Evolutionary conservation across 164 flowering plant genomes (phyloP), one percentile per base, ranked within the genome.

Genomic region (Paratinospora sagittata): DNA sequence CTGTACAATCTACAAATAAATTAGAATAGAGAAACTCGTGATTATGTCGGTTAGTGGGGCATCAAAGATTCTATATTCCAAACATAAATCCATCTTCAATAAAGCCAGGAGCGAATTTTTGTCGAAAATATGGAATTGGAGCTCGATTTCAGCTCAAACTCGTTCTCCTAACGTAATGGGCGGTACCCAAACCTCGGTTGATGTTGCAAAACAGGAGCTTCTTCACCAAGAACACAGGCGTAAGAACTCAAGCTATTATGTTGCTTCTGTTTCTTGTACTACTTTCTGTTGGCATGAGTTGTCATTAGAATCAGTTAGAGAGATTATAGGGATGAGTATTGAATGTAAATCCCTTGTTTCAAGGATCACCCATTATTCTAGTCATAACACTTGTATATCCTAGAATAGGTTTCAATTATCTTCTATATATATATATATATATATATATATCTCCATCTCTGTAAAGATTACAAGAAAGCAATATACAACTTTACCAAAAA

Each of bases 251-350:
- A 43, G 65, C 47, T 21, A 49, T 11, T 30, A 2, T 30, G 34
- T 27, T 63, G 72, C 57, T 16, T 61, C 62, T 55, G 67, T 78
- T 67, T 60, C 81, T 7, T 78, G 73, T 49, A 75, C 81, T 36
- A 78, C 81, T 72, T n/a, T n/a, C n/a, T 36, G 39, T 36, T 36
- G 39, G 39, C 39, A 8, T 36, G 39, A 36, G 39, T 36, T 36
- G 39, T 36, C 8, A 36, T 36, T 36, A 36, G 39, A 8, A n/a
- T n/a, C n/a, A n/a, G n/a, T n/a, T n/a, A n/a, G n/a, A n/a, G n/a
- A n/a, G n/a, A n/a, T n/a, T n/a, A n/a, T n/a, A n/a, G n/a, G n/a
- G n/a, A n/a, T n/a, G n/a, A n/a, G n/a, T n/a, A n/a, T n/a, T n/a
- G n/a, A n/a, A n/a, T n/a, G n/a, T n/a, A n/a, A n/a, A n/a, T n/a